A percentile compares a stretch with the other conserved stretches of the same genome.
Conservation (phyloP, 495 filamentous ascomycete genomes). For the Neurospora tetraspora region DNA sequence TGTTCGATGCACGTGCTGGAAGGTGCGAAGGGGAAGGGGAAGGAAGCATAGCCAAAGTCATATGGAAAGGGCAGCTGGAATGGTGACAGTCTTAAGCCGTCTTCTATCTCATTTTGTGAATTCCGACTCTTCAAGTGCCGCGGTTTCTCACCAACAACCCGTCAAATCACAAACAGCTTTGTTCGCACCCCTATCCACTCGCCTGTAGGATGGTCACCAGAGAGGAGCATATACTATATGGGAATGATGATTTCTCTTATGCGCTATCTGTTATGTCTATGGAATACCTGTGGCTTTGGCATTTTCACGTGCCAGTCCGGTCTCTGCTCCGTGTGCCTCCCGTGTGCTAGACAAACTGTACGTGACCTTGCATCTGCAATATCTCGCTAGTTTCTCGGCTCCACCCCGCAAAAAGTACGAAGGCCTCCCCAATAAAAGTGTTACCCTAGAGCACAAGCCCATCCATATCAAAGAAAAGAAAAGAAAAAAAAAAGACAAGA, state of each 20-base stretch:
- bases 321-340: neutral
- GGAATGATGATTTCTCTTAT: neutral
- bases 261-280: neutral
- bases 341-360: neutral
- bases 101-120: neutral
- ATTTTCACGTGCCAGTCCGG: neutral
- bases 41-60: neutral
- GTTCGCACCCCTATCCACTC: neutral
- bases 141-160: neutral
- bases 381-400: neutral
- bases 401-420: neutral
- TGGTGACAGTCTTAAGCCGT: neutral
- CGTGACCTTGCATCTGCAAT: neutral
- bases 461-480: neutral
- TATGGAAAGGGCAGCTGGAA: neutral
- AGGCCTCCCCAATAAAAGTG: neutral
- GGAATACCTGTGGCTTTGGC: neutral
- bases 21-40: neutral
- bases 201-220: neutral
- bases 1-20: neutral
- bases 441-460: neutral
- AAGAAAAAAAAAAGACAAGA: neutral
- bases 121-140: neutral
- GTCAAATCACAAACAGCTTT: neutral
- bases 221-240: neutral